Base-by-base conservation (phyloP, 257 asterid genomes). In the Jacaranda mimosifolia region DNA sequence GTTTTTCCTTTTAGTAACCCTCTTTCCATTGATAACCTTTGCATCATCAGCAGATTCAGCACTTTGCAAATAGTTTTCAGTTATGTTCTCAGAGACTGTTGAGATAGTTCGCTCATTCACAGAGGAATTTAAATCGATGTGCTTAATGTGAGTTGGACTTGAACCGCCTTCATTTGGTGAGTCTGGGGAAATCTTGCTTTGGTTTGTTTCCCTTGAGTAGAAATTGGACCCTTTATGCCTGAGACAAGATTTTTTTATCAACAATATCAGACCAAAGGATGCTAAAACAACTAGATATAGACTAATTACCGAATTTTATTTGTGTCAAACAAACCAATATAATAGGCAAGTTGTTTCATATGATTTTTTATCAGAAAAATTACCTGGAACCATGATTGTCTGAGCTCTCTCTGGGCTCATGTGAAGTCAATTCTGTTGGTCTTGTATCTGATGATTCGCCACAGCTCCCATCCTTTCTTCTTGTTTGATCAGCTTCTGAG, bases 371-470 rank as follows among this genome's bases (percentile, higher is more conserved):
- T 49, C 8, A 51, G 42, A 62, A 63, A 48, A 51, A 42, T 80
- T 89, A 93, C 98, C 97, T 91, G 82, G 92, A 87, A 42, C 83
- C 83, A 65, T 79, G 89, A 84, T 83, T 78, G 26, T 77, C 85
- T 17, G 85, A 83, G 87, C 81, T 87, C 82, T 76, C 85, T 77
- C 92, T 85, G 38, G 85, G 80, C 78, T 83, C 89, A 56, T 68
- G 13, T 14, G 80, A 49, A 58, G 67, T 75, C 75, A 63, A 52
- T 58, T 84, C 88, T 21, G 82, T 70, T 18, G 82, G 67, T 53
- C 67, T 83, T 15, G 63, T 58, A 73, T 55, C 72, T 0, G 72
- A 48, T 52, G 79, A 68, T 69, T 83, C 85, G 8, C 48, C 76
- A 59, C 10, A 49, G 58, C 71, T 79, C 62, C 17, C 62, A 17